Base-by-base conservation (phyloP, 306 rosid genomes). In the Sophora flavescens region DNA sequence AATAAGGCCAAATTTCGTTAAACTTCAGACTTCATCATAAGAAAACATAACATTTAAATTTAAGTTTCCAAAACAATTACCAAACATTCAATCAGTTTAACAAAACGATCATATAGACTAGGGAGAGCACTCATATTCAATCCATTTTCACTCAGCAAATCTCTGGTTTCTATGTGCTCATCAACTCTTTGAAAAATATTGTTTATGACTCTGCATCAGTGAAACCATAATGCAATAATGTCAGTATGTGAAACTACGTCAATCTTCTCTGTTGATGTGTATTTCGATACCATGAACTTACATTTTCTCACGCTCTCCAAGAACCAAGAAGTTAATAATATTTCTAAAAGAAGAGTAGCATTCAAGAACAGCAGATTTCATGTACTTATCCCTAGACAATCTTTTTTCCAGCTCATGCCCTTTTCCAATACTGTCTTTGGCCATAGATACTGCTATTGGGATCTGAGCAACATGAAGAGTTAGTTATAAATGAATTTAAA, bases 371-470 rank as follows among this genome's bases (percentile, higher is more conserved):
- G 98, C 97, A 84, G 80, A 90, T n/a, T 84, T 71, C 97, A 95
- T 95, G 83, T 95, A 90, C 39, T 47, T 57, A 86, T 95, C 97
- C 68, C 68, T 71, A 51, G 22, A 76, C 86, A 95, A 74, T 72
- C 97, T 88, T 87, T 95, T 92, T 67, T 83, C 87, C 81, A 95
- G 91, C 79, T 95, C 98, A 13, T 66, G 68, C 53, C 87, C 96
- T 81, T 87, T 89, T 68, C 86, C 88, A 8, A 44, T n/a, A 84
- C 97, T 92, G 80, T 92, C 97, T 80, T 90, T 75, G 12, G 99
- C 99, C 99, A 95, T 92, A 74, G 93, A 91, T 80, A 95, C 85
- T 12, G 99, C 97, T 84, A 95, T 89, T 56, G 99, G 99, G 70
- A 95, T 90, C 99, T 95, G 74, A 70, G 79, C 14, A 78, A 62